phyloP scores from a whole-genome alignment of 345 rosid species.

The Aquilaria malaccensis region DNA sequence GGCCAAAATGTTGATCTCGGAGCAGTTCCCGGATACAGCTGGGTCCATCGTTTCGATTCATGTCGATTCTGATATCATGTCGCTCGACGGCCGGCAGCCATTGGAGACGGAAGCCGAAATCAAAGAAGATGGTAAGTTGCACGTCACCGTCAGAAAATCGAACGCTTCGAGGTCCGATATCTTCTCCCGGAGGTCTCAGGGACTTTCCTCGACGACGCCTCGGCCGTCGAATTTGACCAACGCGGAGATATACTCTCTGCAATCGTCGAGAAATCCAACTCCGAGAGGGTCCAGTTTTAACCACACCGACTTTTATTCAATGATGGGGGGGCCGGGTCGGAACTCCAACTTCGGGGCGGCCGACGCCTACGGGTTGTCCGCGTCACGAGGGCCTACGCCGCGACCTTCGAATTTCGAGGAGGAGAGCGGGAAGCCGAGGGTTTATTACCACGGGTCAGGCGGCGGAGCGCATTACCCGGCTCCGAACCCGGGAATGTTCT shows the following conservation, averaged over 20 bases:
- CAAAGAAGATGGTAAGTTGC: slow-evolving; percentile 63
- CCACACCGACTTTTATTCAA: slow-evolving; percentile 58
- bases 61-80: slow-evolving; percentile 67
- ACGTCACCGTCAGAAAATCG: slow-evolving; percentile 62
- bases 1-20: slow-evolving; percentile 53
- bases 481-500: slow-evolving; percentile 93
- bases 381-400: slow-evolving; percentile 74
- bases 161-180: slow-evolving; percentile 67
- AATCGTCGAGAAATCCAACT: slow-evolving; percentile 58
- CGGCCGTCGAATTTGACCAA: slow-evolving; percentile 72
- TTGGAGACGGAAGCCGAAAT: slow-evolving; percentile 65
- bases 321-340: slow-evolving; percentile 57
- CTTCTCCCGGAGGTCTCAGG: slow-evolving; percentile 53
- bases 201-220: slow-evolving; percentile 49
- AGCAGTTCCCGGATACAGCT: slow-evolving; percentile 68
- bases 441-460: slow-evolving; percentile 35
- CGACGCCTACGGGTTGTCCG: slow-evolving; percentile 51
- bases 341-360: slow-evolving; percentile 72
- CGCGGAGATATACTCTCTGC: slow-evolving; percentile 60
- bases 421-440: slow-evolving; percentile 48
- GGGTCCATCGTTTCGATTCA: slow-evolving; percentile 65
- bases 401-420: slow-evolving; percentile 86
- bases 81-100: slow-evolving; percentile 61
- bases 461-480: slow-evolving; percentile 79
- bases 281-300: slow-evolving; percentile 70